A percentile compares a stretch with the other conserved stretches of the same genome.
Evolutionary conservation across 495 filamentous ascomycete species (phyloP).

Genomic region (Xylaria flabelliformis): DNA sequence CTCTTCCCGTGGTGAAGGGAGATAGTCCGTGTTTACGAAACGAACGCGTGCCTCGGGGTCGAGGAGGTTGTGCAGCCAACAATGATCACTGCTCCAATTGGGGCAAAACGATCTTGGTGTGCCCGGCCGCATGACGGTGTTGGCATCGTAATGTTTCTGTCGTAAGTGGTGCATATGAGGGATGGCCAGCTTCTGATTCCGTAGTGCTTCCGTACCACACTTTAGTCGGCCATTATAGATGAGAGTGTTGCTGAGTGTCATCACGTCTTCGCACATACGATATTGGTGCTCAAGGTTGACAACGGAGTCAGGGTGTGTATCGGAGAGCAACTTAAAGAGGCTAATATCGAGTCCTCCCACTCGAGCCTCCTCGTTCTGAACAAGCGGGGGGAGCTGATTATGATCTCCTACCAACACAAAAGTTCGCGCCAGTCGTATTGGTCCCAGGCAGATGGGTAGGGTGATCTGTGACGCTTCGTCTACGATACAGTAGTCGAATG

Average conservation of each 20-base stretch:
- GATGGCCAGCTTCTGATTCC: constrained; percentile 65
- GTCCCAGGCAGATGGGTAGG: constrained; percentile 88
- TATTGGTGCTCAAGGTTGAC: constrained; percentile 95
- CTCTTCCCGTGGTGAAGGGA: constrained; percentile 70
- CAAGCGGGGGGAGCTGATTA: constrained; percentile 91
- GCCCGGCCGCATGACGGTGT: constrained; percentile 39
- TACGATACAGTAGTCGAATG: constrained; percentile 97
- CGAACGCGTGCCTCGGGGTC: constrained; percentile 72
- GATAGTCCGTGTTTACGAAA: constrained; percentile 85
- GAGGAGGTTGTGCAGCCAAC: constrained; percentile 85
- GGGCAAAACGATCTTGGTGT: constrained; percentile 58
- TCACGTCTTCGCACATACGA: constrained; percentile 96
- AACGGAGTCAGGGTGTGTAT: constrained; percentile 83
- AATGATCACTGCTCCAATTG: constrained; percentile 56
- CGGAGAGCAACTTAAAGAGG: constrained; percentile 90
- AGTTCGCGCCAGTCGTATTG: constrained; percentile 89
- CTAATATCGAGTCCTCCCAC: constrained; percentile 89
- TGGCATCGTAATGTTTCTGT: constrained; percentile 60
- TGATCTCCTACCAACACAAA: constrained; percentile 97
- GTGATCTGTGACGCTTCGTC: constrained; percentile 99
- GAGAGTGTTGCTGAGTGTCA: constrained; percentile 89
- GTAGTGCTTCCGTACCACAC: constrained; percentile 81
- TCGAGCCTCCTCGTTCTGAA: constrained; percentile 87
- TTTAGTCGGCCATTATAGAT: constrained; percentile 91
- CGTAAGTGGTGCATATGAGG: constrained; percentile 61